Percentiles rank a stretch among this genome's conserved stretches.
Evolutionary conservation across 805 yeast genomes (phyloP).

Genomic region (Candida silvatica): DNA sequence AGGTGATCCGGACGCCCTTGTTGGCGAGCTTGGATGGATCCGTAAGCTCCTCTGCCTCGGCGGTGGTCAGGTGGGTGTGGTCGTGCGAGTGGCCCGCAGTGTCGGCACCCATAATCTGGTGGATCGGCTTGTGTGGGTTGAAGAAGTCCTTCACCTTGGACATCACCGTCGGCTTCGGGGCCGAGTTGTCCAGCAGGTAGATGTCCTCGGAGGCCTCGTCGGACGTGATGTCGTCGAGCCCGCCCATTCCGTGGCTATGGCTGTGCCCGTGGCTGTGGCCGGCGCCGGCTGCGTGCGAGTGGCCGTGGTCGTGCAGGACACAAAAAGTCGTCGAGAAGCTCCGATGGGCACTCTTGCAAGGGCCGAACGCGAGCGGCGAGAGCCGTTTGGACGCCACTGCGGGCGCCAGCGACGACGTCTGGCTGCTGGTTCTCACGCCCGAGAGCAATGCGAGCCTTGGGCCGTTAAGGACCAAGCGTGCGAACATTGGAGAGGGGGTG

Average conservation of each 20-base stretch:
- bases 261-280: slow-evolving; percentile 1
- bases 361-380: no score
- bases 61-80: slow-evolving; percentile 32
- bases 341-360: no score
- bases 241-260: slow-evolving; percentile 6
- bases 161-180: slow-evolving; percentile 17
- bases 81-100: slow-evolving; percentile 15
- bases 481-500: no score
- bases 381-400: no score
- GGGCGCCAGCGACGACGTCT: no score
- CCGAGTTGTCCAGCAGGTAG: slow-evolving; percentile 6
- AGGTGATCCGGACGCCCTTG: slow-evolving; percentile 89
- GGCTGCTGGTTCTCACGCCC: no score
- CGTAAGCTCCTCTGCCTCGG: slow-evolving; percentile 36
- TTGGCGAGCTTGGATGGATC: slow-evolving; percentile 42
- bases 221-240: slow-evolving; percentile 17
- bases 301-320: slow-evolving; percentile 12
- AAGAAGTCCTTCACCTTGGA: slow-evolving; percentile 24
- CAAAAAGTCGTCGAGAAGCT: no score
- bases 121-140: slow-evolving; percentile 26
- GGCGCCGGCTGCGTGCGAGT: slow-evolving; percentile 1
- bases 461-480: no score
- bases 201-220: slow-evolving; percentile 18
- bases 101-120: slow-evolving; percentile 17
- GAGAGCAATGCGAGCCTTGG: no score